A percentile compares a stretch with the other conserved stretches of the same genome.
Evolutionary conservation across 2,329 filamentous ascomycete genomes (phyloP).

Genomic region (Blumeriella jaapii): DNA sequence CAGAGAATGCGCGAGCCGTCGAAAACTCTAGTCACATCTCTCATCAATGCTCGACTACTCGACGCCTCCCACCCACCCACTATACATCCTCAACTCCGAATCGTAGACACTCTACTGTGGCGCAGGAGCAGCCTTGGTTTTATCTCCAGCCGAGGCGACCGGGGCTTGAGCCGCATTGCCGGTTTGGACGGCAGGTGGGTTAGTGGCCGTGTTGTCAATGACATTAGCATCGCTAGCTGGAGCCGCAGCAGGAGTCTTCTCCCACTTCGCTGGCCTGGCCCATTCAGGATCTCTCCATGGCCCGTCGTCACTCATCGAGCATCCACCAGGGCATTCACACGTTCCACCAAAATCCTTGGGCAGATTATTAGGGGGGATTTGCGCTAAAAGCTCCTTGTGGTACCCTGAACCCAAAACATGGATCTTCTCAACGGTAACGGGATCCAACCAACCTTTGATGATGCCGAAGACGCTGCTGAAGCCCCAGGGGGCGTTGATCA

Average conservation of each 20-base stretch:
- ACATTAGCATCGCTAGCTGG: conserved; percentile 18
- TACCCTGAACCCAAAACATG: conserved; percentile 75
- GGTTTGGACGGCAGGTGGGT: conserved; percentile 17
- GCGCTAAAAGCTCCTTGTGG: conserved; percentile 70
- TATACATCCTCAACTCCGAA: conserved; percentile 3
- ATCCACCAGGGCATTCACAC: conserved; percentile 75
- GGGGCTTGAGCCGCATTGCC: conserved; percentile 13
- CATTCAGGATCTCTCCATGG: conserved; percentile 73
- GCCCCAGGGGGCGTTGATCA: conserved; percentile 97
- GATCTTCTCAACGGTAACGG: conserved; percentile 94
- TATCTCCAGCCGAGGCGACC: conserved; percentile 11
- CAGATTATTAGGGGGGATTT: conserved; percentile 83
- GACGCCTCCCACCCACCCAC: neutral
- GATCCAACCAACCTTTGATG: conserved; percentile 90
- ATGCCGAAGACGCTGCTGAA: conserved; percentile 78
- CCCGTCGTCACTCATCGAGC: conserved; percentile 75
- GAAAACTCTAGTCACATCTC: neutral
- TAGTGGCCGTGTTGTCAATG: conserved; percentile 10
- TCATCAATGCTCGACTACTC: conserved; percentile 1
- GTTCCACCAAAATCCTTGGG: conserved; percentile 75
- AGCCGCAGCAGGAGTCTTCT: conserved; percentile 31
- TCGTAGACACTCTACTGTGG: conserved; percentile 11
- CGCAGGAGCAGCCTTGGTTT: conserved; percentile 19
- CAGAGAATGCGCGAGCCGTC: no score
- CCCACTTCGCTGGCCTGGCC: conserved; percentile 54